Evolutionary conservation across 345 rosid species (phyloP).

Genomic region (Populus simonii): DNA sequence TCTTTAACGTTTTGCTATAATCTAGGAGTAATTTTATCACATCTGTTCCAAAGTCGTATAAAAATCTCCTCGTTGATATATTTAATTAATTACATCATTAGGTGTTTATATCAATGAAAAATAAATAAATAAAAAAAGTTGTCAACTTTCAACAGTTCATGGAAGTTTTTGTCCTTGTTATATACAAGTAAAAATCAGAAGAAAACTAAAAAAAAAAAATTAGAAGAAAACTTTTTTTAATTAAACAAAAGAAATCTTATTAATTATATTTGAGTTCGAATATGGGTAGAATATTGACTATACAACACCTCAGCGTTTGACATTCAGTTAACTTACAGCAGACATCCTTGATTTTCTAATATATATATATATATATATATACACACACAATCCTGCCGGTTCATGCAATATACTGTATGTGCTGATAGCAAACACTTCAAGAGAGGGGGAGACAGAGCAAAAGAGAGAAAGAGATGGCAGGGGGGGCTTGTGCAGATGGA

Average conservation of each 20-base stretch:
- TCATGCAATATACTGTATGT: background rate
- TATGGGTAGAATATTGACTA: too few relatives aligned
- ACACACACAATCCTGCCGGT: too few relatives aligned
- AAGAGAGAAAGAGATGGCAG: constrained; percentile 46
- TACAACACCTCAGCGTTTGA: too few relatives aligned
- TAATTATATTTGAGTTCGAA: background rate
- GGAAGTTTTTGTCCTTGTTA: background rate
- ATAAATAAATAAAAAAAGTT: too few relatives aligned
- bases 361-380: too few relatives aligned
- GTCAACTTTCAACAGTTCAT: background rate
- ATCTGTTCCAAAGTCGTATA: background rate
- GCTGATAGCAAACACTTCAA: background rate
- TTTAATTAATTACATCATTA: background rate
- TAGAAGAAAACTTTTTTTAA: too few relatives aligned
- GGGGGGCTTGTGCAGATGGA: constrained; percentile 46
- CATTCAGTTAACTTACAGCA: too few relatives aligned
- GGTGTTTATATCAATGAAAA: too few relatives aligned
- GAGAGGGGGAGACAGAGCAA: background rate
- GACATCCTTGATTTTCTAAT: too few relatives aligned
- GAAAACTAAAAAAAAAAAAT: constrained; percentile 5
- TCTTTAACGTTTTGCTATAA: background rate
- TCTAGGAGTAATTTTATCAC: background rate
- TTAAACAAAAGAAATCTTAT: too few relatives aligned
- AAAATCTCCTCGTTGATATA: background rate
- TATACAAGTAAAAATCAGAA: background rate